phyloP scores from a whole-genome alignment of 768 basidiomycete genomes.

The Lentinula aciculospora region DNA sequence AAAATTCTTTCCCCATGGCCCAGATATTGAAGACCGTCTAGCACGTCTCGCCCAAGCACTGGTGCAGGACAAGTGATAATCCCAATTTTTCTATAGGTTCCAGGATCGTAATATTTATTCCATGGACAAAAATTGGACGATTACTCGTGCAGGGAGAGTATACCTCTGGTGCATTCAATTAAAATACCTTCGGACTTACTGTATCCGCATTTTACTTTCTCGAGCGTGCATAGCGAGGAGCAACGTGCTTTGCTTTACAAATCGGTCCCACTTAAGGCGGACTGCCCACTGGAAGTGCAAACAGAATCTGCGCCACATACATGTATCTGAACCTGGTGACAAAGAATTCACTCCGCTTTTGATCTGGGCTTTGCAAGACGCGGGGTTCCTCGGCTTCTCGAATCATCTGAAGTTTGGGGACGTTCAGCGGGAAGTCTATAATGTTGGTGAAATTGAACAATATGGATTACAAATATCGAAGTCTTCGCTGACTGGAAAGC shows the following conservation, averaged over 20 bases:
- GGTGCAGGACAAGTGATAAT: constrained; percentile 35
- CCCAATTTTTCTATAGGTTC: neutral
- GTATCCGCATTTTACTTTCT: neutral
- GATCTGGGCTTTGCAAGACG: neutral
- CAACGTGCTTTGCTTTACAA: neutral
- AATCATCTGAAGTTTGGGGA: neutral
- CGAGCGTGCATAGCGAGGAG: neutral
- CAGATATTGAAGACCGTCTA: constrained; percentile 60
- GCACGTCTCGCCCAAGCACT: constrained; percentile 60
- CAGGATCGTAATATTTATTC: neutral
- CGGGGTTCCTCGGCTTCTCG: neutral
- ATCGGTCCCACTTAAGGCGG: neutral
- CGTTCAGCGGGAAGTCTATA: neutral
- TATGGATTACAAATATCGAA: neutral
- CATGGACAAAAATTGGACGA: neutral
- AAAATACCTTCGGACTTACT: neutral
- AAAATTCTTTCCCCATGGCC: constrained; percentile 60
- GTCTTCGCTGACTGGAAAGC: neutral
- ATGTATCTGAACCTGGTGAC: neutral
- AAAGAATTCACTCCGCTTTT: neutral
- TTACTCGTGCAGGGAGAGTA: neutral
- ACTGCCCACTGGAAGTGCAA: neutral
- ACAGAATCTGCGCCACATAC: neutral
- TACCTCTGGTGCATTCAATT: neutral
- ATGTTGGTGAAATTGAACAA: neutral